Evolutionary conservation across 768 basidiomycete species (phyloP).

Genomic region (Kwoniella botswanensis): DNA sequence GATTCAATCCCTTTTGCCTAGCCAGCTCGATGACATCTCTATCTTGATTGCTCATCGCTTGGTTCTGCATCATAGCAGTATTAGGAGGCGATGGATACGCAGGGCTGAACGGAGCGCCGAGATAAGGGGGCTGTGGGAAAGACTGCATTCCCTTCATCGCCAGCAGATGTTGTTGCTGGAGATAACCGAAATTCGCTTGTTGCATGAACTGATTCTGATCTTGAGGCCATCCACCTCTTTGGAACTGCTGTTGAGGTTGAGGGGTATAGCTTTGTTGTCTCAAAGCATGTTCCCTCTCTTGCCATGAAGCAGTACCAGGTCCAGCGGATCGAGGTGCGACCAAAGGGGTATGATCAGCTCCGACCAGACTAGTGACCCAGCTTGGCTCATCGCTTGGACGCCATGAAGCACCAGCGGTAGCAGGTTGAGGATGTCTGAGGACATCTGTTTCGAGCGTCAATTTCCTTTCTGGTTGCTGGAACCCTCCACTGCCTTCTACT

Average conservation of each 20-base stretch:
- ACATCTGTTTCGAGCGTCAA: constrained; percentile 21
- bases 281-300: constrained; percentile 20
- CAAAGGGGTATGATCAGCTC: constrained; percentile 35
- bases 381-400: constrained; percentile 41
- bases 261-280: constrained; percentile 25
- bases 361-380: constrained; percentile 51
- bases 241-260: constrained; percentile 21
- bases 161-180: constrained; percentile 29
- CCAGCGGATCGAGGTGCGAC: constrained; percentile 19
- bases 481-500: constrained; percentile 2
- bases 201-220: constrained; percentile 7
- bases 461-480: neutral
- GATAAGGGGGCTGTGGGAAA: constrained; percentile 15
- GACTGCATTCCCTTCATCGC: constrained; percentile 13
- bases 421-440: constrained; percentile 23
- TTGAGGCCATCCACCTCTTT: neutral
- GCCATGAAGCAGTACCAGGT: constrained; percentile 19
- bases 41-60: constrained; percentile 28
- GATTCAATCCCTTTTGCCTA: constrained; percentile 51
- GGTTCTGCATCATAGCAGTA: constrained; percentile 28
- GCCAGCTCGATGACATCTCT: constrained; percentile 50
- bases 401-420: constrained; percentile 9
- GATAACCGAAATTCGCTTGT: constrained; percentile 4
- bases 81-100: constrained; percentile 25
- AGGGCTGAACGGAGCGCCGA: constrained; percentile 19